phyloP scores from a whole-genome alignment of 305 asterid genomes.

The Solanum hybrid region DNA sequence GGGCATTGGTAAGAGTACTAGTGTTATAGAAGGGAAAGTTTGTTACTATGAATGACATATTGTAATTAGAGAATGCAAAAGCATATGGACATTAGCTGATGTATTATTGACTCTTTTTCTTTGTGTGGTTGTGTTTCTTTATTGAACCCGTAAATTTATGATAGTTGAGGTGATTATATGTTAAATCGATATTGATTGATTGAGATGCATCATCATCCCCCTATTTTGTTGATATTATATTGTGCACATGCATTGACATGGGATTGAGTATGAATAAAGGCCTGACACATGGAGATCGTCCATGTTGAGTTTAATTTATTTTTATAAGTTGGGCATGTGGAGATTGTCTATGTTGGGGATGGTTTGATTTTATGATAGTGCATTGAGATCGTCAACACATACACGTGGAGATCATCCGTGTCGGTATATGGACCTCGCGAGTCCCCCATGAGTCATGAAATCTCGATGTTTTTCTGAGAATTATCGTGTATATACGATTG shows the following conservation, averaged over 20 bases:
- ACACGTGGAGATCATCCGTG: not conserved
- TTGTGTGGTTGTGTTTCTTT: not conserved
- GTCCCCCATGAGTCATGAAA: not conserved
- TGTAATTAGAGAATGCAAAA: not conserved
- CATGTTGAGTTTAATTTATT: not conserved
- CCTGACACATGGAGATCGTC: not conserved
- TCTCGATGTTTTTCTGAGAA: not conserved
- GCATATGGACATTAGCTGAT: not conserved
- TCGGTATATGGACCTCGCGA: not conserved
- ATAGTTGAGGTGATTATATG: not conserved
- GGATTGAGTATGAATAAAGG: not conserved
- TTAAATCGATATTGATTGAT: not conserved
- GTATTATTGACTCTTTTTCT: too few relatives aligned
- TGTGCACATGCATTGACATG: not conserved
- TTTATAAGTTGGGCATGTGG: not conserved
- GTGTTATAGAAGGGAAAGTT: not conserved
- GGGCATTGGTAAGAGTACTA: not conserved
- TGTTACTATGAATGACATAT: not conserved
- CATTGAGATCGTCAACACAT: not conserved
- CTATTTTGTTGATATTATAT: not conserved
- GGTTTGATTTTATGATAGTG: not conserved
- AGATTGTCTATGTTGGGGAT: not conserved
- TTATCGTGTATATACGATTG: not conserved
- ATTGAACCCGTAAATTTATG: not conserved
- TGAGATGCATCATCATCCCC: not conserved